Conservation (phyloP, 169 alveolate species). For the Plasmodium gallinaceum region DNA sequence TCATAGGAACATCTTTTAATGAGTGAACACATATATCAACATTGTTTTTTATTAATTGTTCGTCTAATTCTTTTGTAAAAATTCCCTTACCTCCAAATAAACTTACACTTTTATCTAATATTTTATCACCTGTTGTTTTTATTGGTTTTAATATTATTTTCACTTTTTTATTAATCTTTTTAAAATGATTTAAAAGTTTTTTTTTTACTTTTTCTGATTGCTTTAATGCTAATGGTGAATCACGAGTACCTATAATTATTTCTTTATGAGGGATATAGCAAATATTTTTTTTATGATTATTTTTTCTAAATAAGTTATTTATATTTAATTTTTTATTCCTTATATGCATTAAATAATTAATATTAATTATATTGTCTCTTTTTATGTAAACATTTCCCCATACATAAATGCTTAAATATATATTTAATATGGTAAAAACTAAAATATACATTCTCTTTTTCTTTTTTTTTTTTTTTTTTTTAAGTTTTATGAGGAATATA, state of each 20-base stretch:
- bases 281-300: neutral
- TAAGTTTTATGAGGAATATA: neutral
- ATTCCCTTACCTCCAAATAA: conserved; percentile 71
- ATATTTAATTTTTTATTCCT: conserved; percentile 8
- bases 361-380: conserved; percentile 2
- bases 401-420: conserved; percentile 12
- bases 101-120: conserved; percentile 42
- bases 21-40: conserved; percentile 71
- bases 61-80: conserved; percentile 69
- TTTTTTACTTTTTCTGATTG: conserved; percentile 49
- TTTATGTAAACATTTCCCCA: conserved; percentile 39
- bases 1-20: conserved; percentile 54
- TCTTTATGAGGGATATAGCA: conserved; percentile 17
- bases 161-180: conserved; percentile 50
- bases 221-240: conserved; percentile 69
- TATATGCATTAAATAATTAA: conserved; percentile 9
- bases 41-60: conserved; percentile 40
- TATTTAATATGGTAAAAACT: conserved; percentile 10
- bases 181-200: conserved; percentile 44
- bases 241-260: conserved; percentile 72
- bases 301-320: conserved; percentile 13
- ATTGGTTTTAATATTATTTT: conserved; percentile 45
- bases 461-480: conserved; percentile 16
- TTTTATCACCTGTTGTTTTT: conserved; percentile 69
- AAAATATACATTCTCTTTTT: conserved; percentile 33